phyloP scores from a whole-genome alignment of 2,329 filamentous ascomycete species.

The Ophiostoma novo-ulmi region DNA sequence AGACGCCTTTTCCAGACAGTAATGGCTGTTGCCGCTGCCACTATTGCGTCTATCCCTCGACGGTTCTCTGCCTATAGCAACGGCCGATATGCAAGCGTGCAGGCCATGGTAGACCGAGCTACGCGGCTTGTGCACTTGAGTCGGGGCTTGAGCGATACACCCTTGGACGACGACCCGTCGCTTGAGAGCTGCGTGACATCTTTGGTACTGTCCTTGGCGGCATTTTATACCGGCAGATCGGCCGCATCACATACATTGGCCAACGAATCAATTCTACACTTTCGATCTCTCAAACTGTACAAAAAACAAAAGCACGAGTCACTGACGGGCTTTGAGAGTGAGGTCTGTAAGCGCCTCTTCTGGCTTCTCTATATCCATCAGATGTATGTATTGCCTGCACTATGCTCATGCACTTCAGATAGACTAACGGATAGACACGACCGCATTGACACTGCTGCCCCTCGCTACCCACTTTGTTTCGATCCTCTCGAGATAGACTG shows the following conservation, averaged over 20 bases:
- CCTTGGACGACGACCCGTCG: neutral
- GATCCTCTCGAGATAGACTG: neutral
- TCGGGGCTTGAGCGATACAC: neutral
- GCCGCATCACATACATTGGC: neutral
- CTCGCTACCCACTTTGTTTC: neutral
- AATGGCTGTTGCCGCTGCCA: neutral
- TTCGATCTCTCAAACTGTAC: neutral
- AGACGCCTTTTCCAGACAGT: neutral
- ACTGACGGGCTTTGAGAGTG: neutral
- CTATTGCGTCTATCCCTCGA: neutral
- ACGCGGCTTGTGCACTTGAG: slow-evolving; percentile 1
- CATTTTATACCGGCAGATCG: neutral
- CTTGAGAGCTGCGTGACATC: neutral
- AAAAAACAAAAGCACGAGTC: neutral
- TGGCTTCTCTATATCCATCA: neutral
- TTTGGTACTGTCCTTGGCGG: neutral
- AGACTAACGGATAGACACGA: neutral
- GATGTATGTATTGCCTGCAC: neutral
- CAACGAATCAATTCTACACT: neutral
- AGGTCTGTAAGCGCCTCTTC: neutral
- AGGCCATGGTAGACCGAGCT: slow-evolving; percentile 13
- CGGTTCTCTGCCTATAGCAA: slow-evolving; percentile 5
- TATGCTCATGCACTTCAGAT: neutral
- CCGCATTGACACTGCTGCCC: neutral
- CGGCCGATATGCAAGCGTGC: slow-evolving; percentile 13